Base-by-base conservation (phyloP, 345 rosid genomes). In the Gossypium longicalyx region DNA sequence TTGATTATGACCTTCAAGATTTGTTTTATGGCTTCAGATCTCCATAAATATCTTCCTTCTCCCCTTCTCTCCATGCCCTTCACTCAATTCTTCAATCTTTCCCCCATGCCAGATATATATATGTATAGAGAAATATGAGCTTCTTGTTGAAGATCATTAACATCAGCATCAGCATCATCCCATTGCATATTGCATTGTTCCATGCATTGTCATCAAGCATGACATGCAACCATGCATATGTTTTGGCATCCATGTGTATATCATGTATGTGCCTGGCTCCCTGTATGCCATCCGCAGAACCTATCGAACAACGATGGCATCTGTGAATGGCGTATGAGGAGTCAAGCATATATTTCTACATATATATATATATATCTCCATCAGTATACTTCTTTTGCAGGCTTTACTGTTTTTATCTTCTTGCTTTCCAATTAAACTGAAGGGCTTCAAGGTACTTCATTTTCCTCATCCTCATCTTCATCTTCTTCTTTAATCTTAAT, bases 311-410 rank as follows among this genome's bases (percentile, higher is more conserved):
- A 71, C 90, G 91, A 80, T 77, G 90, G 89, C 83, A 85, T 86
- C 87, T 83, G 91, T 82, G 89, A 81, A 89, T 90, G 96, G 96
- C 96, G 91, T 90, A 90, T 90, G 96, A 89, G 96, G 96, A 89
- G 96, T 91, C 96, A 89, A 83, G 92, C 95, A 90, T 90, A 87
- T 78, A 68, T 49, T 52, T 44, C 66, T 52, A 17, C 12, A 8
- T 9, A 9, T 22, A 17, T 29, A 4, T 44, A 8, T 9, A 9
- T 22, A 17, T 29, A 4, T 44, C 2, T 22, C 9, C 19, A 74
- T 74, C 41, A 29, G 15, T 44, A 2, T 54, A 6, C 19, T 43
- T 7, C 9, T 63, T 70, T 71, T 74, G 67, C 80, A 63, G 70
- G 54, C 45, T 41, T 45, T 11, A 9, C 49, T 45, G 7, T 56